Base-by-base conservation (phyloP, 2,329 filamentous ascomycete species). In the Aspergillus luchuensis region DNA sequence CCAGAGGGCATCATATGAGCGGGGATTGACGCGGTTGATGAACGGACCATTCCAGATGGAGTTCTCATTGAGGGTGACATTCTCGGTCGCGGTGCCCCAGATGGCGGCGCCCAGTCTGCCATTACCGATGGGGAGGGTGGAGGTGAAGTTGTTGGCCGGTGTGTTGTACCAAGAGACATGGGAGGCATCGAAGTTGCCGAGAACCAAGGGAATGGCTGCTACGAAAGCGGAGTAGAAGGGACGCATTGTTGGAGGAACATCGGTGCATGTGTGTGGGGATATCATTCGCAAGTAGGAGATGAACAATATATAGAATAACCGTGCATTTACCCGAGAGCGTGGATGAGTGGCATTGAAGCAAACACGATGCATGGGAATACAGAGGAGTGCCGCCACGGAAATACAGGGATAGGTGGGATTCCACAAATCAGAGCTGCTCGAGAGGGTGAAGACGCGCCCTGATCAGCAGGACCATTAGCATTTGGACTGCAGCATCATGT, bases 21-120 rank as follows among this genome's bases (percentile, higher is more conserved):
- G 48, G 1, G 62, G 56, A n/a, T 63, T 63, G 6, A 58, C 56
- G 0, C 66, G 58, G 30, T 68, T 56, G 25, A 59, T 28, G 25
- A 68, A 61, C 5, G 66, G 63, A 1, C 67, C 66, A 21, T 56
- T 61, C 67, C 66, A 69, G 38, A 69, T 61, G 21, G 64, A 62
- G 41, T 67, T 63, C 57, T 69, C 67, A n/a, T 67, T 67, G 19
- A 69, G 17, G 4, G 66, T 65, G 28, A 69, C 8, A 13, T 58
- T 60, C 51, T 69, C 67, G 5, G 50, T 28, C 0, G 51, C 41
- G 1, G 58, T 55, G 3, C 67, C 65, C 39, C 61, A 68, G n/a
- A 68, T 56, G 8, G 61, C 56, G 8, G 59, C 66, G 4, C 58
- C 67, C 3, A 69, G 59, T 13, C 66, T 52, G 19, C 66, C 66